Conservation (phyloP, 2,329 filamentous ascomycete species). For the Helicocarpus griseus region DNA sequence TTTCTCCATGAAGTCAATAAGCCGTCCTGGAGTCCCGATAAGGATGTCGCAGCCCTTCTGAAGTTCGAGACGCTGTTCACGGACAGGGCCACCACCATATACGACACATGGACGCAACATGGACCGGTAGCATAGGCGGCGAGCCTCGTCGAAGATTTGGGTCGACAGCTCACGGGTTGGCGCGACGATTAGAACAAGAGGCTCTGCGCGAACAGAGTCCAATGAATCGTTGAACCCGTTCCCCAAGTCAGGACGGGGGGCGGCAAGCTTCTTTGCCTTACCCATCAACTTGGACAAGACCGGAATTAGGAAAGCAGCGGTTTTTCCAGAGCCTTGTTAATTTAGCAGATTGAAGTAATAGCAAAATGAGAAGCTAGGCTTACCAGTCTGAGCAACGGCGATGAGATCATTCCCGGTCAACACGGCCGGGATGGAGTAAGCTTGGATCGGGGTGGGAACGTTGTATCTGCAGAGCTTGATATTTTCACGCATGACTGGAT, state of each 20-base stretch:
- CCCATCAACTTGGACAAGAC: conserved; percentile 89
- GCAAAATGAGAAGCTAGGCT: conserved; percentile 20
- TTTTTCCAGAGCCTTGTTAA: conserved; percentile 79
- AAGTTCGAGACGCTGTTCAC: conserved; percentile 62
- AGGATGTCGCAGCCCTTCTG: conserved; percentile 80
- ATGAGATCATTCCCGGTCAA: conserved; percentile 70
- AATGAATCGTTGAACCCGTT: conserved; percentile 43
- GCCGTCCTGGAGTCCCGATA: conserved; percentile 76
- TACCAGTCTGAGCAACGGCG: conserved; percentile 86
- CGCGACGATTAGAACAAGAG: conserved; percentile 72
- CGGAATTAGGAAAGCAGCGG: conserved; percentile 81
- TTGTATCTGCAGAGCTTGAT: conserved; percentile 62
- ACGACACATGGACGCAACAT: conserved; percentile 87
- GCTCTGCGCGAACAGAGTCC: conserved; percentile 62
- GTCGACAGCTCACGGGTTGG: conserved; percentile 85
- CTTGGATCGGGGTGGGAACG: conserved; percentile 75
- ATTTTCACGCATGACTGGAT: conserved; percentile 74
- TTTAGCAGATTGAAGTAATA: background rate
- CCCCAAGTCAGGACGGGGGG: conserved; percentile 58
- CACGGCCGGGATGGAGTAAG: conserved; percentile 73
- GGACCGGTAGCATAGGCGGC: conserved; percentile 85
- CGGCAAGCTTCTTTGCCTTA: conserved; percentile 80
- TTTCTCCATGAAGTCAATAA: conserved; percentile 72
- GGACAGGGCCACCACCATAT: conserved; percentile 73
- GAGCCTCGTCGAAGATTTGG: conserved; percentile 89